Evolutionary conservation across 768 basidiomycete species (phyloP).

Genomic region (Hericium alpestre): DNA sequence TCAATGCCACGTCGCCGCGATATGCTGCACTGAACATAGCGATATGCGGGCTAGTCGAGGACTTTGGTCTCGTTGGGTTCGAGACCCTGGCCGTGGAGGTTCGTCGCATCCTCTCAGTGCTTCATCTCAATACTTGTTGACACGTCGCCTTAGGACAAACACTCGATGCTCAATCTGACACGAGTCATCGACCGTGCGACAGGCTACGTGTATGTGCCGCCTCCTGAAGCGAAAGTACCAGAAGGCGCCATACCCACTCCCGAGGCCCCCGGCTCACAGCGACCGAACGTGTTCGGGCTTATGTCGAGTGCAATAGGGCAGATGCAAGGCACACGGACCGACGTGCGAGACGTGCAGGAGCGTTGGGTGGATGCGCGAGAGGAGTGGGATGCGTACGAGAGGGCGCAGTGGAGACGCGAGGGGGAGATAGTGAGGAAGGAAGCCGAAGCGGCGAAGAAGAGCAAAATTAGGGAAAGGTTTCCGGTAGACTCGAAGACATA

Average conservation of each 20-base stretch:
- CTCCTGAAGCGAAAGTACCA: conserved; percentile 22
- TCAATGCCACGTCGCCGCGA: conserved; percentile 55
- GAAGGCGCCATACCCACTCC: conserved; percentile 22
- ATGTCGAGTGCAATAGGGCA: conserved; percentile 56
- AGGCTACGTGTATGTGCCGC: conserved; percentile 81
- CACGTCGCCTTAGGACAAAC: conserved; percentile 60
- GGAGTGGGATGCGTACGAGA: conserved; percentile 76
- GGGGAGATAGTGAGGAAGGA: conserved; percentile 40
- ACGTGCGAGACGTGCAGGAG: conserved; percentile 77
- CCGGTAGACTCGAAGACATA: neutral
- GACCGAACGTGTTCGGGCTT: conserved; percentile 58
- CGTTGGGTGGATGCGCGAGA: conserved; percentile 85
- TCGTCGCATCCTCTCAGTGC: neutral
- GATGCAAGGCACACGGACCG: conserved; percentile 37
- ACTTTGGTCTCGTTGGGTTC: conserved; percentile 87
- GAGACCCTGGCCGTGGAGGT: conserved; percentile 96
- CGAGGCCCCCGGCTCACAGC: conserved; percentile 28
- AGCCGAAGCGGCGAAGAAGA: conserved; percentile 26
- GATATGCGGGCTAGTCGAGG: conserved; percentile 87
- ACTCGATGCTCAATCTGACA: conserved; percentile 86
- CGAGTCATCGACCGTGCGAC: conserved; percentile 82
- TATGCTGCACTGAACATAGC: conserved; percentile 79
- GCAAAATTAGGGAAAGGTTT: conserved; percentile 12
- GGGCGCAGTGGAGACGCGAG: conserved; percentile 64
- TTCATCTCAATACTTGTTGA: neutral